A percentile compares a stretch with the other conserved stretches of the same genome.
phyloP scores from a whole-genome alignment of 495 filamentous ascomycete species.

The Podospora tetraspora region DNA sequence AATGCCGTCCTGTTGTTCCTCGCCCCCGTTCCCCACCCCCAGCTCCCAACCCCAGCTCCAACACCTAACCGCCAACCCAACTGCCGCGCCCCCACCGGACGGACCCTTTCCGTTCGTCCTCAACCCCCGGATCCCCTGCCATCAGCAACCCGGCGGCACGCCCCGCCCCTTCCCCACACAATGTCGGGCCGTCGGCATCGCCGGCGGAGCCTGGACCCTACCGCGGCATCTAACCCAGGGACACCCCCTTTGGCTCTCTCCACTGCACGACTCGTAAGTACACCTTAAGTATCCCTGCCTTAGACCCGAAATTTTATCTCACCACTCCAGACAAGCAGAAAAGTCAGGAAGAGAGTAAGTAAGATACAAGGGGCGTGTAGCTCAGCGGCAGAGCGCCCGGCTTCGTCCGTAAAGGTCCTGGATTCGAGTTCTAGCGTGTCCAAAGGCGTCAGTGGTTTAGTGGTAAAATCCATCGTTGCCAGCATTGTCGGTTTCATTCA shows the following conservation, averaged over 20 bases:
- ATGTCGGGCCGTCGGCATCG: too few relatives aligned
- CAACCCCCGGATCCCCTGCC: background rate
- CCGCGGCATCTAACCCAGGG: background rate
- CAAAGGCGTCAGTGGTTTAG: slow-evolving; percentile 9
- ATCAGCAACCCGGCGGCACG: background rate
- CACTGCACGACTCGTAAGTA: background rate
- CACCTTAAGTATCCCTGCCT: too few relatives aligned
- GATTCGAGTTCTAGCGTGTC: background rate
- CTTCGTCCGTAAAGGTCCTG: background rate
- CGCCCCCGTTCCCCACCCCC: background rate
- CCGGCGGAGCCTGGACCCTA: background rate
- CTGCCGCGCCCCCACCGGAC: background rate
- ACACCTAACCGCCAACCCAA: background rate
- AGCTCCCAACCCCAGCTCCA: too few relatives aligned
- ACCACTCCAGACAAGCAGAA: background rate
- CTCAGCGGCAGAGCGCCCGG: background rate
- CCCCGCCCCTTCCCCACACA: background rate
- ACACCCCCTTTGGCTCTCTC: background rate
- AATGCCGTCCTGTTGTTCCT: background rate
- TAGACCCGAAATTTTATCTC: too few relatives aligned
- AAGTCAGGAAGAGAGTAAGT: rapidly evolving
- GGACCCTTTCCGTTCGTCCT: background rate
- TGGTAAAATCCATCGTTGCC: slow-evolving; percentile 15
- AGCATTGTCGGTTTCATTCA: background rate
- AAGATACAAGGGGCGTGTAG: background rate